phyloP scores from a whole-genome alignment of 1,284 basidiomycete genomes.

The Ustilago esculenta region DNA sequence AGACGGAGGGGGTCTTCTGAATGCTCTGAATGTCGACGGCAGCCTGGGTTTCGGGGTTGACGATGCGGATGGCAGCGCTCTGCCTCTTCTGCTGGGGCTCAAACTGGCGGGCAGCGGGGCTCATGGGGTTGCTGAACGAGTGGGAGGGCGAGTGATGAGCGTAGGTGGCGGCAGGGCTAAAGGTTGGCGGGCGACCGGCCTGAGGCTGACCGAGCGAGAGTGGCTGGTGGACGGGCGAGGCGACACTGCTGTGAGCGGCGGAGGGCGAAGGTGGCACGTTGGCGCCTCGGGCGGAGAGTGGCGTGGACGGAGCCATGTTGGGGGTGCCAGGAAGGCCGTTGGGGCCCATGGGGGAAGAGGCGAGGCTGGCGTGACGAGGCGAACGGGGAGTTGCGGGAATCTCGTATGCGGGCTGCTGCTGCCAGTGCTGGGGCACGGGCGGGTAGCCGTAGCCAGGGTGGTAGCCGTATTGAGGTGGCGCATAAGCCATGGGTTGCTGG shows the following conservation, averaged over 20 bases:
- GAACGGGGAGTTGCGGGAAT: constrained; percentile 57
- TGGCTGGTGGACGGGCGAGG: constrained; percentile 49
- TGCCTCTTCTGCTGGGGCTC: constrained; percentile 63
- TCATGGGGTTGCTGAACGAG: constrained; percentile 64
- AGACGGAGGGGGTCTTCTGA: constrained; percentile 31
- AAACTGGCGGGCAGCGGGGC: constrained; percentile 63
- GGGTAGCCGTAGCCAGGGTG: constrained; percentile 58
- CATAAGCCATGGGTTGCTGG: constrained; percentile 48
- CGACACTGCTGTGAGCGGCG: constrained; percentile 42
- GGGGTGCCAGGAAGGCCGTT: constrained; percentile 53
- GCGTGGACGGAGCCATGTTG: constrained; percentile 48
- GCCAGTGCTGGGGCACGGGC: constrained; percentile 48
- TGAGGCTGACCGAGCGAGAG: constrained; percentile 45
- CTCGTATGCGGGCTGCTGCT: constrained; percentile 52
- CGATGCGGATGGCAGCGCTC: constrained; percentile 65
- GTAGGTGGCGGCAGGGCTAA: constrained; percentile 40
- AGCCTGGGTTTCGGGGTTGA: constrained; percentile 66
- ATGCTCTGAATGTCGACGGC: constrained; percentile 60
- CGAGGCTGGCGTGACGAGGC: constrained; percentile 55
- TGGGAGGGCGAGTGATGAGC: constrained; percentile 55
- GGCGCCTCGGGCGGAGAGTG: constrained; percentile 32
- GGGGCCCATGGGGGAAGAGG: constrained; percentile 59
- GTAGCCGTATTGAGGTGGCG: constrained; percentile 52
- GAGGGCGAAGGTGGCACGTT: constrained; percentile 51
- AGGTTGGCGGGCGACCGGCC: constrained; percentile 36